Conservation (phyloP, 2,329 filamentous ascomycete species). For the Penicillium carneum region DNA sequence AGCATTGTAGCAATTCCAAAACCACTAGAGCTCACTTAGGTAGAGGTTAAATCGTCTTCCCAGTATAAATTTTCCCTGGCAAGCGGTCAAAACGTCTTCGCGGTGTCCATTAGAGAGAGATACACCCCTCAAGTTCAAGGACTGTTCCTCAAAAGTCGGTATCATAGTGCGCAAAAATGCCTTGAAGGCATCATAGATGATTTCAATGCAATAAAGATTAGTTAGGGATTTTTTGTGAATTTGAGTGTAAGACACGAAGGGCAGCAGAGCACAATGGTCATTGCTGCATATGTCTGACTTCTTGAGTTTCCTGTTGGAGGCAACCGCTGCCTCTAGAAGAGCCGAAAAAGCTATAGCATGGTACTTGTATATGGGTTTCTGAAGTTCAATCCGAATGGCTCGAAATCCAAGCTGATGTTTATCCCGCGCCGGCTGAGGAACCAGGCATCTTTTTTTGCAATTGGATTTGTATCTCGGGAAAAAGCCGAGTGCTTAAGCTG, state of each 20-base stretch:
- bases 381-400: background rate
- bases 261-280: background rate
- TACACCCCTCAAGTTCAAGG: background rate
- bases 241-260: slow-evolving; percentile 1
- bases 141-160: background rate
- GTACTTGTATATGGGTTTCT: slow-evolving; percentile 2
- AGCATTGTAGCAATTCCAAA: background rate
- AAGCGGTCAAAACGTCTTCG: background rate
- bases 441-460: background rate
- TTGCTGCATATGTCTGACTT: slow-evolving; percentile 2
- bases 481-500: background rate
- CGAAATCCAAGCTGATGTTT: background rate
- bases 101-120: background rate
- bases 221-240: slow-evolving; percentile 1
- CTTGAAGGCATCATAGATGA: slow-evolving; percentile 1
- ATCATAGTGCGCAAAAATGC: slow-evolving; percentile 6
- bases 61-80: background rate
- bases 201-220: slow-evolving; percentile 11
- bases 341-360: background rate
- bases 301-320: background rate
- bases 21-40: background rate
- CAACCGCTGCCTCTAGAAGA: background rate
- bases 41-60: background rate
- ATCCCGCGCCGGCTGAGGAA: background rate
- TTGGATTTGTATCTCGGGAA: background rate